Evolutionary conservation across 129 eudicot genomes (phyloP), one percentile per base, ranked within the genome.

Genomic region (Artemisia tridentata): DNA sequence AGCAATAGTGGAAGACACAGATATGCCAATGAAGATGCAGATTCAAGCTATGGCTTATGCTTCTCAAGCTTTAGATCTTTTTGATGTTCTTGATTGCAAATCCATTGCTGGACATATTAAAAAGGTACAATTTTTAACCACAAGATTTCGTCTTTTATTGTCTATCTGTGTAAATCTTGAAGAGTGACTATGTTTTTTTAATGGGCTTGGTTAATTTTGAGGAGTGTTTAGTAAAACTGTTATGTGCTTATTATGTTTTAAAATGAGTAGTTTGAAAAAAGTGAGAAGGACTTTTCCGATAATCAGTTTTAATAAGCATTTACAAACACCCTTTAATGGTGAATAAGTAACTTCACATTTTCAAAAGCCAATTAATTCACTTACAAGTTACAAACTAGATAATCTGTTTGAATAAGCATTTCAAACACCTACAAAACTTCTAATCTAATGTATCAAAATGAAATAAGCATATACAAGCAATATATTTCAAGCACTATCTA

Each of bases 21-120:
- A 93, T 69, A 93, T 93, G 98, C 98, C 98, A 56, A 27, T 80
- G 78, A 90, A 87, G 87, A 93, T 93, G 98, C 98, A 93, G 92
- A 77, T 87, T 69, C 97, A 89, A 74, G 97, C 99, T 64, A 90
- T 87, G 97, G 83, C 96, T 23, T 90, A 67, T 80, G 99, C 96
- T 79, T 90, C 93, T 85, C 99, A 90, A 80, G 99, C 99, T 76
- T 71, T 93, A 59, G 99, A 93, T 86, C 78, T 87, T 45, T 86
- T 75, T 75, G 99, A 93, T 84, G 99, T 93, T 63, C 23, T 90
- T 47, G 99, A 93, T 69, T 87, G 87, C 88, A 87, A 80, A 79
- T 88, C 97, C 71, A 82, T 93, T 78, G 96, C 97, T 85, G 90
- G 84, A 49, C 92, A 90, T 80, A 93, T 93, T 46, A 93, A 90